Evolutionary conservation across 2,329 filamentous ascomycete genomes (phyloP), one percentile per base, ranked within the genome.

Genomic region (Penicillium sp.): DNA sequence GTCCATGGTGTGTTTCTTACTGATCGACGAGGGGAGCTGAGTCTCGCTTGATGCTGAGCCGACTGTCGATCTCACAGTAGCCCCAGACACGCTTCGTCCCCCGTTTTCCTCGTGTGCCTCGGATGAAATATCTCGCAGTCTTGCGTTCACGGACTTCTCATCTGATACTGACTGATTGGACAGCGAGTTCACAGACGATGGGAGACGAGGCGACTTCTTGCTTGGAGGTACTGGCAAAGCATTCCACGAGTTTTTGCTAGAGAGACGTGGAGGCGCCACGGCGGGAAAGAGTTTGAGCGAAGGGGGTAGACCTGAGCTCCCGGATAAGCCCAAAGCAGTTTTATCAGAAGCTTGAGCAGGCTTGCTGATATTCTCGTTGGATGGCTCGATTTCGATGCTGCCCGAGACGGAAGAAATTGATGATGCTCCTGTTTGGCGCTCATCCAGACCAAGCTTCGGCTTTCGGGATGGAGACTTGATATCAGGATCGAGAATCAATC

Each of bases 261-360:
- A 64, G 8, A 58, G 51, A 7, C 64, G 65, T 24, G 64, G 60
- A 35, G 66, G 59, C 39, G 62, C 51, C 18, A 61, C 56, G 41
- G 66, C 62, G 13, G 67, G 67, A 47, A 68, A 66, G 18, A 67
- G 56, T 38, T 66, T 67, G 41, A 67, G 46, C 2, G 59, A 47
- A 4, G 51, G 59, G 5, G 54, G 52, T 13, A 53, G 45, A 4
- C 59, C 48, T 12, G 41, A 51, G 9, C 12, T 38, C 27, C 37
- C 32, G 33, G 56, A 48, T 12, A 54, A 48, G 39, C 39, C 45
- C 9, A 46, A 32, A 40, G 52, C 47, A n/a, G 49, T 33, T 28
- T 36, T 39, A 3, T 45, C 47, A 24, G 58, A 42, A 25, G 45
- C 9, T 5, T 48, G 13, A 11, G 36, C 32, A 26, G 46, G 44